A percentile compares a stretch with the other conserved stretches of the same genome.
Evolutionary conservation across 148 eudicot genomes (phyloP).

Genomic region (Persicaria tinctoria): DNA sequence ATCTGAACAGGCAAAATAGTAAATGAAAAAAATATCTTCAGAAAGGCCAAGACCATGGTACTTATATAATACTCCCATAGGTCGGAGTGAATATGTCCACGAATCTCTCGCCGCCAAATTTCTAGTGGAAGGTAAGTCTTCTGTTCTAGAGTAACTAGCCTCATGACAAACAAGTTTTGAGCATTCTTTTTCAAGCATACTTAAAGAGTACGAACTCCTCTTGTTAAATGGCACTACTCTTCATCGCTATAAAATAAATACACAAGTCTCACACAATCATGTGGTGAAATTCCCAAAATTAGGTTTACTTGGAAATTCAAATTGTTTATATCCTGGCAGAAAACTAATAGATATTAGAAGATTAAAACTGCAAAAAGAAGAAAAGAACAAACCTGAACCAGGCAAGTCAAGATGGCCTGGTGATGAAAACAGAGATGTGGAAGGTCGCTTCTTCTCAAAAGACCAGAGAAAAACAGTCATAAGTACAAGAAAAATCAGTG

Average conservation of each 20-base stretch:
- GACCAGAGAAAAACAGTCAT: slow-evolving; percentile 64
- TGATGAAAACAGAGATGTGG: slow-evolving; percentile 20
- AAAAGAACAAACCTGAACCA: slow-evolving; percentile 37
- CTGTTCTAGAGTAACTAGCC: neutral
- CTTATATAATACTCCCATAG: neutral
- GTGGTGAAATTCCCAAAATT: neutral
- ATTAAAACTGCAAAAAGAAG: neutral
- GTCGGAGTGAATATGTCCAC: neutral
- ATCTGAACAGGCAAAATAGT: slow-evolving; percentile 13
- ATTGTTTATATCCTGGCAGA: neutral
- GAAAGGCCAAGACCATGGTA: neutral
- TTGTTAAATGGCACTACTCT: neutral
- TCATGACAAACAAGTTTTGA: neutral
- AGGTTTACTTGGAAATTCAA: neutral
- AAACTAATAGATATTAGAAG: neutral
- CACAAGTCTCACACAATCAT: neutral
- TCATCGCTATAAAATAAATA: neutral
- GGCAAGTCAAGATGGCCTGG: slow-evolving; percentile 45
- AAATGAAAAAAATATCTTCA: neutral
- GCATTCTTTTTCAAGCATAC: neutral
- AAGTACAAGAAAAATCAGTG: slow-evolving; percentile 39
- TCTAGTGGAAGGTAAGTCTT: neutral
- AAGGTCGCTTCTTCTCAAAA: slow-evolving; percentile 49
- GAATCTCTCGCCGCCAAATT: neutral
- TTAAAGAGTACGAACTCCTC: neutral